Base-by-base conservation (phyloP, 139 green algal genomes). In the Picochlorum sp. region DNA sequence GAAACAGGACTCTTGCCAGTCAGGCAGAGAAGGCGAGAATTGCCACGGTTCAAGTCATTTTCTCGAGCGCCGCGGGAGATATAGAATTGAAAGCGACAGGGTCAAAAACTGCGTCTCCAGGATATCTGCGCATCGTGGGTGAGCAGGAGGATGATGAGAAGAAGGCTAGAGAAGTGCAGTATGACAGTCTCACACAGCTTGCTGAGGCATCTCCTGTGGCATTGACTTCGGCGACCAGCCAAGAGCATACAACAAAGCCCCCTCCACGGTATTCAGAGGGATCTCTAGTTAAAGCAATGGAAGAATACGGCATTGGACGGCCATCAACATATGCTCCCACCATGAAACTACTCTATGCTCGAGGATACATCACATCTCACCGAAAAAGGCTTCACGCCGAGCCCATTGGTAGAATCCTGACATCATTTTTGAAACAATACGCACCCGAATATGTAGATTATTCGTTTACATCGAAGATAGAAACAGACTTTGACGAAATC, bases 251-350 rank as follows among this genome's bases (percentile, higher is more conserved):
- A 44, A 97, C 90, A 4, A 67, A 72, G 32, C 87, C 89, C 3
- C 89, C 92, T 3, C 46, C 74, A 0, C 74, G 88, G 28, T 96
- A 77, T 82, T 89, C 78, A 44, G 69, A 69, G 49, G 69, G 74
- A 7, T 75, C 60, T 28, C 72, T 95, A 28, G 82, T 97, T 30
- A 88, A 85, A 70, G 65, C 62, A 3, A 59, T 98, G 64, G 91
- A 98, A 76, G 84, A 91, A 71, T 51, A 62, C 13, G 91, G 91
- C 41, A 91, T 98, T 10, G 92, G 92, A 0, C 72, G 92, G 8
- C 92, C 92, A 51, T 95, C 87, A 44, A 98, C 92, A 4, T 98
- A 97, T 66, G 90, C 89, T 2, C 64, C 84, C 46, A 92, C 81
- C 58, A 68, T 97, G 11, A 54, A 65, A n/a, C 49, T 92, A 64